Base-by-base conservation (phyloP, 1,284 basidiomycete genomes). In the Quambalaria eucalypti region DNA sequence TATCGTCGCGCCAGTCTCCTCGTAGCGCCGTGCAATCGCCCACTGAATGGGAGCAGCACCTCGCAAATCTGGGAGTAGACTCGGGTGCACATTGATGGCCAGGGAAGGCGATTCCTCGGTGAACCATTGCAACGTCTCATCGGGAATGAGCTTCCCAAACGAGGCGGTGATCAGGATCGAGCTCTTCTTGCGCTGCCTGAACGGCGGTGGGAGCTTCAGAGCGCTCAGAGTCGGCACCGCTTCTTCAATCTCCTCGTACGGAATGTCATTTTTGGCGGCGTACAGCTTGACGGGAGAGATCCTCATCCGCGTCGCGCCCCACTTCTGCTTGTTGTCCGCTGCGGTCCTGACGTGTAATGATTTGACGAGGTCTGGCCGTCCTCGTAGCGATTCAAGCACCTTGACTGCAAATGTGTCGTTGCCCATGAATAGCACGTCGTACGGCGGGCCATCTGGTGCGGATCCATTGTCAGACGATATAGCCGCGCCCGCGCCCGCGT, bases 31-130 rank as follows among this genome's bases (percentile, higher is more conserved):
- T 9, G 68, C 58, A 36, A 98, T 79, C 0, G 87, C 82, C 76
- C 86, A 88, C 73, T 97, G 93, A 33, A 97, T 87, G 0, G 92
- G 93, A 1, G 91, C 88, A 0, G 93, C 85, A 0, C 93, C 93
- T 25, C 91, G 83, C 76, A 90, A 90, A n/a, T 80, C 77, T 0
- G 92, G 93, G 23, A 97, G 80, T 0, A 91, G 78, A 19, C 90
- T 93, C 0, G 92, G 91, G 69, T 98, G 93, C 3, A 97, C 83
- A 69, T 97, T 96, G 40, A 98, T 78, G n/a, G 85, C 78, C 51
- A 84, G 82, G 1, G 78, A 76, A 0, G 80, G 48, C 0, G 77
- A 78, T 66, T 95, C 95, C 28, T 80, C 77, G n/a, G 79, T 69
- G 2, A 95, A 82, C 44, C 90, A 78, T 0, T 78, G 64, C 2